phyloP scores from a whole-genome alignment of 1,284 basidiomycete species.

The Rhodotorula glutinis region DNA sequence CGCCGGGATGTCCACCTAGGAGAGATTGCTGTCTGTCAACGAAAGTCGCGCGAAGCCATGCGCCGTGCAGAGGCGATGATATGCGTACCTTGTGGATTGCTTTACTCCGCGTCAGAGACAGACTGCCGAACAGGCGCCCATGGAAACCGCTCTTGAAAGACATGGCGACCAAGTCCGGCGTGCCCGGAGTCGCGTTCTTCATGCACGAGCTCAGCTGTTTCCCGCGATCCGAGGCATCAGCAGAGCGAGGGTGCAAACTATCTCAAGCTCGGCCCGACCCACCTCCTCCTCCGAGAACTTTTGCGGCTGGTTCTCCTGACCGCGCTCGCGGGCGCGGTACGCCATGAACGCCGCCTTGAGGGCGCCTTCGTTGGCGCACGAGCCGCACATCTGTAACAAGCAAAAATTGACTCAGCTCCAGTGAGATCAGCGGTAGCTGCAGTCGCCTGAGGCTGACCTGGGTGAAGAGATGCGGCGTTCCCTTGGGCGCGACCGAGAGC shows the following conservation, averaged over 20 bases:
- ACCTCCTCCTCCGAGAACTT: slow-evolving; percentile 47
- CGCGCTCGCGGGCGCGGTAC: slow-evolving; percentile 50
- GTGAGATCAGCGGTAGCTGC: too few species aligned
- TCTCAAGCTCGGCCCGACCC: too few species aligned
- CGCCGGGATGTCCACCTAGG: slow-evolving; percentile 56
- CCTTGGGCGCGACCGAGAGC: slow-evolving; percentile 54
- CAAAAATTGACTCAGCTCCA: too few species aligned
- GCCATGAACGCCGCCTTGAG: slow-evolving; percentile 58
- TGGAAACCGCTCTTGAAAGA: slow-evolving; percentile 56
- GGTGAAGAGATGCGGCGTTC: slow-evolving; percentile 48
- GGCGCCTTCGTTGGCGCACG: slow-evolving; percentile 51
- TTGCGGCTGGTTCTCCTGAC: slow-evolving; percentile 24
- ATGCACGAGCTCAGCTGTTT: slow-evolving; percentile 51
- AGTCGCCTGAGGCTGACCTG: background rate
- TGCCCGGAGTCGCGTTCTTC: slow-evolving; percentile 55
- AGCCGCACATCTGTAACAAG: slow-evolving; percentile 45
- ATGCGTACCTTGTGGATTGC: slow-evolving; percentile 51
- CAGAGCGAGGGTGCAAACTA: too few species aligned
- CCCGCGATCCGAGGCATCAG: slow-evolving; percentile 11
- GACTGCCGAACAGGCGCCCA: slow-evolving; percentile 54
- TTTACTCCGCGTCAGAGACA: slow-evolving; percentile 53
- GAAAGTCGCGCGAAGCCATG: background rate
- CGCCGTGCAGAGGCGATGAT: slow-evolving; percentile 8
- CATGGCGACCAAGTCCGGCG: slow-evolving; percentile 54
- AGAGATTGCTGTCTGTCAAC: too few species aligned